Conservation (phyloP, 352 stramenopile species). For the Phytophthora citricola region DNA sequence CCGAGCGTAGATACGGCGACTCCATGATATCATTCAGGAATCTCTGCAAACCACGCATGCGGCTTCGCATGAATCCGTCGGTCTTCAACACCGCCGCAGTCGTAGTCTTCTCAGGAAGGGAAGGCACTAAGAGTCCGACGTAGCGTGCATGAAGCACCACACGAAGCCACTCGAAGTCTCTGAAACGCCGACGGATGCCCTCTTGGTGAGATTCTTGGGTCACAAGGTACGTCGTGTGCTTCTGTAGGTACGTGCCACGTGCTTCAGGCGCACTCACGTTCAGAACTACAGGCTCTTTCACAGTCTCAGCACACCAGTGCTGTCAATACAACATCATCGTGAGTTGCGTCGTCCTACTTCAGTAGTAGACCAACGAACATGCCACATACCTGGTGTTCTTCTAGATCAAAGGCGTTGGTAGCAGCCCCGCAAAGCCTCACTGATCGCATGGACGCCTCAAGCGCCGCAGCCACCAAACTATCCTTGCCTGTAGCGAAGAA, state of each 20-base stretch:
- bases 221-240: conserved; percentile 77
- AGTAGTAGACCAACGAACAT: not conserved
- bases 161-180: conserved; percentile 82
- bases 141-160: conserved; percentile 65
- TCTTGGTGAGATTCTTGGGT: conserved; percentile 37
- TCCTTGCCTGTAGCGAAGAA: conserved; percentile 48
- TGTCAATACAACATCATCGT: conserved; percentile 14
- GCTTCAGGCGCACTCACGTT: conserved; percentile 64
- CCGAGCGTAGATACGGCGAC: conserved; percentile 66
- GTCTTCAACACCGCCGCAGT: conserved; percentile 46
- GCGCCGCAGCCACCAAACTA: conserved; percentile 31
- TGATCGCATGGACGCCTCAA: conserved; percentile 47
- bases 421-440: conserved; percentile 33
- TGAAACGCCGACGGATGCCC: conserved; percentile 65
- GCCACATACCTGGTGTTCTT: conserved; percentile 40
- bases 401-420: conserved; percentile 24
- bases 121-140: conserved; percentile 69
- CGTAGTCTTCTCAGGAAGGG: conserved; percentile 72
- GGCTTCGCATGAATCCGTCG: conserved; percentile 63
- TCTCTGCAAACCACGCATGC: conserved; percentile 61
- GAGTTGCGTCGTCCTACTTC: not conserved
- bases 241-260: conserved; percentile 69
- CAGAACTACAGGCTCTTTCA: conserved; percentile 31
- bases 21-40: conserved; percentile 66
- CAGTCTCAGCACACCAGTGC: conserved; percentile 25